A percentile compares a stretch with the other conserved stretches of the same genome.
These are phyloP conservation scores for Sclerotinia subarctica DNA, from an alignment of 2,329 filamentous ascomycete species.

Conservation along the genomic window DNA sequence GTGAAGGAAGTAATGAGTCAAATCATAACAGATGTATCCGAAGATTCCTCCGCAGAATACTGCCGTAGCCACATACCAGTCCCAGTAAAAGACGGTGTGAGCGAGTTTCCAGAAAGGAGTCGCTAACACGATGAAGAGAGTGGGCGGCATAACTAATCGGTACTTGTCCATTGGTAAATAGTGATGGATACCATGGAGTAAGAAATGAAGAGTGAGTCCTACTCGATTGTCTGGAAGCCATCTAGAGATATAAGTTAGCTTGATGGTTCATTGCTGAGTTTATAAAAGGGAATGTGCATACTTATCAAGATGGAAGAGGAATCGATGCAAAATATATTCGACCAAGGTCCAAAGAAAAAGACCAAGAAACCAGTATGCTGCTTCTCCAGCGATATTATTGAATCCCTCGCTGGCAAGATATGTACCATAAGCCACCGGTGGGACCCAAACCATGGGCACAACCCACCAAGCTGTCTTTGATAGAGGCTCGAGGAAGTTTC, in stretches of 20 bases:
- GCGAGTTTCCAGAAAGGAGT: constrained; percentile 91
- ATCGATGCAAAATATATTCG: constrained; percentile 86
- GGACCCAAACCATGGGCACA: constrained; percentile 80
- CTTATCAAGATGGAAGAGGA: constrained; percentile 90
- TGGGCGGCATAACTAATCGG: constrained; percentile 93
- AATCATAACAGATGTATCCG: constrained; percentile 92
- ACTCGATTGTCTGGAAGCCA: constrained; percentile 88
- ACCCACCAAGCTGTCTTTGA: constrained; percentile 94
- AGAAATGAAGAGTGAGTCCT: constrained; percentile 82
- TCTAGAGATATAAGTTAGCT: constrained; percentile 46
- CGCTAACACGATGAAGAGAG: constrained; percentile 79
- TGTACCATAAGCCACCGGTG: constrained; percentile 71
- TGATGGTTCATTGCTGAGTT: not conserved
- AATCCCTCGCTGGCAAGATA: constrained; percentile 63
- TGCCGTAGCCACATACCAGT: constrained; percentile 77
- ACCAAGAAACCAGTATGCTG: constrained; percentile 66
- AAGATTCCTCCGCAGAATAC: constrained; percentile 90
- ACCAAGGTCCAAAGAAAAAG: constrained; percentile 82
- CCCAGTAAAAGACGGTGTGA: constrained; percentile 74
- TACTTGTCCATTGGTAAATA: constrained; percentile 99
- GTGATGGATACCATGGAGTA: constrained; percentile 95
- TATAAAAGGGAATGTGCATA: constrained; percentile 48
- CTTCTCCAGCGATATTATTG: constrained; percentile 46
- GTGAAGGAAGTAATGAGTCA: constrained; percentile 98
- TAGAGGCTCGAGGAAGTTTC: constrained; percentile 97